Conservation (phyloP, 495 filamentous ascomycete species). For the Achaetomiella virescens region DNA sequence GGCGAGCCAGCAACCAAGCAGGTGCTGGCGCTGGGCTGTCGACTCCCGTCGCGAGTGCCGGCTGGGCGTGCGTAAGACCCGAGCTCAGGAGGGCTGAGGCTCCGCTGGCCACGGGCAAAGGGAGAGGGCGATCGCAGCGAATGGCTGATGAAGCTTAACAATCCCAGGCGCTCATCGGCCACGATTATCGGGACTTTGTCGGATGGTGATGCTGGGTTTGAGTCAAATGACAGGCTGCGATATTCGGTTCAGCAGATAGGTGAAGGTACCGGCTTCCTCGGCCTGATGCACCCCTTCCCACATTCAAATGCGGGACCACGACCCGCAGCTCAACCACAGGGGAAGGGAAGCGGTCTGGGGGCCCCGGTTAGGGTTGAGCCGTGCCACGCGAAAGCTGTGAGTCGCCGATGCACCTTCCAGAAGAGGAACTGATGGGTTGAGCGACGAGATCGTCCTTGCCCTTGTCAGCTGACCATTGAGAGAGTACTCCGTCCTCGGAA, state of each 20-base stretch:
- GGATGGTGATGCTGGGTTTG: not conserved
- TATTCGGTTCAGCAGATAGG: not conserved
- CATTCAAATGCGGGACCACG: not conserved
- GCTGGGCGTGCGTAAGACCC: conserved; percentile 8
- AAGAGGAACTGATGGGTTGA: not conserved
- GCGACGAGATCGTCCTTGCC: not conserved
- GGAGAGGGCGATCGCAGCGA: conserved; percentile 3
- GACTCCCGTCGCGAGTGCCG: conserved; percentile 10
- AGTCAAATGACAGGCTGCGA: not conserved
- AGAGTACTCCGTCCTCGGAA: too few relatives aligned
- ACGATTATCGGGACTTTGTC: not conserved
- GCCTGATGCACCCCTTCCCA: not conserved
- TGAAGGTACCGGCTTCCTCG: not conserved
- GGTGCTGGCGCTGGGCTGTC: not conserved
- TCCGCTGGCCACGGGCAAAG: conserved; percentile 1
- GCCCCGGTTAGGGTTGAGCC: not conserved
- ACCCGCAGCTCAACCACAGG: not conserved
- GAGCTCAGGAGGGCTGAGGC: not conserved
- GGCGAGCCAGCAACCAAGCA: not conserved
- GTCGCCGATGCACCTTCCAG: not conserved
- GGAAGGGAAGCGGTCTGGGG: conserved; percentile 1
- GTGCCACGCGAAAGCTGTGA: not conserved
- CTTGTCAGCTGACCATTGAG: not conserved
- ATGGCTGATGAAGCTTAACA: not conserved
- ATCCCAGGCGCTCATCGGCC: not conserved